Evolutionary conservation across 1,139 yeast species (phyloP), one percentile per base, ranked within the genome.

Genomic region (Kodamaea sp.): DNA sequence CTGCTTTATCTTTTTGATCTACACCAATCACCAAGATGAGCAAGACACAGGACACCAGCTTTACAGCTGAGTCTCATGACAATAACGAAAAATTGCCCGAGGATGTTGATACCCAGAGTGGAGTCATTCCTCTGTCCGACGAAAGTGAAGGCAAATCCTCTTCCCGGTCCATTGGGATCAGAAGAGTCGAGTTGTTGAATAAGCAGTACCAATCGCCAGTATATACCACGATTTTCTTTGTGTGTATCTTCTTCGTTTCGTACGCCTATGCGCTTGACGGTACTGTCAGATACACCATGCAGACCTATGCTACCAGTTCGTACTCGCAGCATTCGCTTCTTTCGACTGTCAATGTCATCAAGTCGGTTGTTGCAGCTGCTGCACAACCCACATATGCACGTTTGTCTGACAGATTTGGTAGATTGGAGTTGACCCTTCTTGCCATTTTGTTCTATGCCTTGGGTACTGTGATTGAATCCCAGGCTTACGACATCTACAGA

Each of bases 401-500:
- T 49, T 61, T 83, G 26, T 73, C 86, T 3, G 90, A 84, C 58
- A 70, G 76, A 15, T 82, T 81, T 53, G 92, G 92, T 24, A 76
- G 94, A 50, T 56, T 80, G 28, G 79, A 78, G 44, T 58, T 83
- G 39, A 61, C 80, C 30, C 30, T 76, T 19, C 58, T 78, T 7
- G 67, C 85, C 0, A 63, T 83, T 16, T 45, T 83, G 6, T 73
- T 84, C 44, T 83, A 83, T 50, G 73, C 72, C 12, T 67, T 84
- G 29, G 94, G 94, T 22, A 83, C 89, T 6, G 71, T 85, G 32
- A 73, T 83, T 43, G 81, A 81, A 60, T 78, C 84, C 2, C 84
- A 79, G 49, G 80, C 90, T 5, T 70, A 68, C 42, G 78, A 79
- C 47, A 78, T 84, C 22, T 73, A 78, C 42, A 64, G 80, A 24